phyloP scores from a whole-genome alignment of 495 filamentous ascomycete genomes.

The Penicillium cataractarum region DNA sequence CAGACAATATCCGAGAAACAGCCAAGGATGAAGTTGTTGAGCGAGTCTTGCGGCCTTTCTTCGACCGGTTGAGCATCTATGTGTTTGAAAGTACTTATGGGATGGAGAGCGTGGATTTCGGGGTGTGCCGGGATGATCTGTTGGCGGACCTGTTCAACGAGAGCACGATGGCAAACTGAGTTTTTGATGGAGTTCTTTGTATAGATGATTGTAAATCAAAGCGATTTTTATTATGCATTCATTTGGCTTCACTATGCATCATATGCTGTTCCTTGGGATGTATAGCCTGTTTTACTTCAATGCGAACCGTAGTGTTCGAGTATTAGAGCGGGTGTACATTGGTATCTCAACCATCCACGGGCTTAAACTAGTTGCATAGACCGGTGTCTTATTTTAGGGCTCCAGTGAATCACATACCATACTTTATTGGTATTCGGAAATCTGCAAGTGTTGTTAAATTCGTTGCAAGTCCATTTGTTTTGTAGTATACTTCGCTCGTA shows the following conservation, averaged over 20 bases:
- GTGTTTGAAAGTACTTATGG: slow-evolving; percentile 91
- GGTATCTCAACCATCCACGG: background rate
- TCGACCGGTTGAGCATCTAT: slow-evolving; percentile 86
- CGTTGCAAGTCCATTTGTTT: background rate
- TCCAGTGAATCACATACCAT: background rate
- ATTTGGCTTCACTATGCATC: slow-evolving; percentile 1
- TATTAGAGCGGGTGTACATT: background rate
- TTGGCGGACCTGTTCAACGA: slow-evolving; percentile 86
- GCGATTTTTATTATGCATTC: slow-evolving; percentile 5
- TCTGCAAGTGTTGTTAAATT: background rate
- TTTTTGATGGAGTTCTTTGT: background rate
- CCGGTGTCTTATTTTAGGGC: background rate
- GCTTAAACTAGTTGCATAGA: background rate
- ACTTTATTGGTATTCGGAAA: background rate
- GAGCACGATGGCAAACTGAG: slow-evolving; percentile 53
- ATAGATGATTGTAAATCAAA: slow-evolving; percentile 16
- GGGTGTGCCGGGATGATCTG: slow-evolving; percentile 67
- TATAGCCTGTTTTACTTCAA: slow-evolving; percentile 9
- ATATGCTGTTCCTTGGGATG: slow-evolving; percentile 3
- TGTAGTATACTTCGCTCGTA: background rate
- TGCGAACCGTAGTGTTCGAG: background rate
- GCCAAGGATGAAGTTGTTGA: slow-evolving; percentile 72
- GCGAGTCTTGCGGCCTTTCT: slow-evolving; percentile 82
- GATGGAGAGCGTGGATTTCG: slow-evolving; percentile 72
- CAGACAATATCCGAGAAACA: slow-evolving; percentile 48